A percentile compares a stretch with the other conserved stretches of the same genome.
Conservation (phyloP, 108 stramenopile species). For the Heterococcus sp. region DNA sequence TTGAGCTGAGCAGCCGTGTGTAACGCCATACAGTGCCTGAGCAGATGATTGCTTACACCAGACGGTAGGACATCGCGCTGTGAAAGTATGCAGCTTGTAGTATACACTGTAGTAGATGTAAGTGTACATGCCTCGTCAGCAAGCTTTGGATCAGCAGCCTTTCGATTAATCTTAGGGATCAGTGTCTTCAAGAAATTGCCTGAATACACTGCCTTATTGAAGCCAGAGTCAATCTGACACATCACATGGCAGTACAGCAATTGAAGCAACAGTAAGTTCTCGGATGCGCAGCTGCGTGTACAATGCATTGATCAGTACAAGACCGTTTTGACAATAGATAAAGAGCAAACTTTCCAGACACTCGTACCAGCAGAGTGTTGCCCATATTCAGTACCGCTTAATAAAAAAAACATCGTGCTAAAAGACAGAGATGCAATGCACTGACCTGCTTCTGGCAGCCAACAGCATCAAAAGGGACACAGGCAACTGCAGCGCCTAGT, state of each 20-base stretch:
- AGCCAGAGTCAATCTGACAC: constrained; percentile 60
- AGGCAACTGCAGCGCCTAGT: no score
- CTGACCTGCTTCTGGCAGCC: constrained; percentile 24
- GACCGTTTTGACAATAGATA: neutral
- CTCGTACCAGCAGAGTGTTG: neutral
- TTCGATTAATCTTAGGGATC: constrained; percentile 18
- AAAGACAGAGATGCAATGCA: neutral
- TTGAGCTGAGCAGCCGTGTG: no score
- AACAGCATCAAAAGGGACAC: constrained; percentile 6
- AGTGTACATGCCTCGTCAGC: neutral
- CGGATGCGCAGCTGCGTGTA: neutral
- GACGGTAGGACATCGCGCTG: no score
- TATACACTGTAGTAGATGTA: no score
- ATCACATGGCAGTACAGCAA: no score
- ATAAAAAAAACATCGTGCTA: neutral
- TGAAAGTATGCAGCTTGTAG: no score
- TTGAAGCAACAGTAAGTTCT: neutral
- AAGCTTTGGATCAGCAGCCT: constrained; percentile 1
- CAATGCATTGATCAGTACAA: neutral
- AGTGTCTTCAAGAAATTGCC: constrained; percentile 33
- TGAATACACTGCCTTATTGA: constrained; percentile 56
- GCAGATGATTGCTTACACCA: no score
- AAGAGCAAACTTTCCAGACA: neutral
- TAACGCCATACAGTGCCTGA: no score
- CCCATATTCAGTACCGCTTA: neutral